These are phyloP conservation scores for Terfezia boudieri DNA, from an alignment of 495 filamentous ascomycete genomes.

Conservation along the genomic window DNA sequence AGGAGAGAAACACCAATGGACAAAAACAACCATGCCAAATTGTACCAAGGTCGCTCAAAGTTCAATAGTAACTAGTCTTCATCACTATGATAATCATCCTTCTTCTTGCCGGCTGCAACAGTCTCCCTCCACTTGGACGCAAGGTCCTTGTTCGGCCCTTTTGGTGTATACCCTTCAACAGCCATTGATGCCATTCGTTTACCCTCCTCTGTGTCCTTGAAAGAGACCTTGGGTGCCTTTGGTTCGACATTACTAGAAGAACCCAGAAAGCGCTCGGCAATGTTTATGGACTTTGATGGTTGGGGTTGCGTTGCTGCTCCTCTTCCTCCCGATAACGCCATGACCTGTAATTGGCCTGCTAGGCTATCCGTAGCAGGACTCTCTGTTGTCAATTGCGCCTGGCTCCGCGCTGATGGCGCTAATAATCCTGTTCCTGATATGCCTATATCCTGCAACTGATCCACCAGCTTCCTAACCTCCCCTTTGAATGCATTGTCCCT, in stretches of 20 bases:
- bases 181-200: background rate
- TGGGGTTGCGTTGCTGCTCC: too few relatives aligned
- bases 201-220: background rate
- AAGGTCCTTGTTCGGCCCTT: constrained; percentile 20
- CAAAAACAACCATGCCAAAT: too few relatives aligned
- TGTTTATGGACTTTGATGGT: background rate
- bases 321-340: too few relatives aligned
- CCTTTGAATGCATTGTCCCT: background rate
- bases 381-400: background rate
- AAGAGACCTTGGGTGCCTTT: too few relatives aligned
- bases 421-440: background rate
- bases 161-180: background rate
- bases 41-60: too few relatives aligned
- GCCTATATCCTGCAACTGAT: constrained; percentile 1
- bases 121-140: constrained; percentile 29
- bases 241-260: too few relatives aligned
- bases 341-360: too few relatives aligned
- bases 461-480: constrained; percentile 3
- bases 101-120: background rate
- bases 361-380: background rate
- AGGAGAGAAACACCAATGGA: too few relatives aligned
- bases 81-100: background rate
- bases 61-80: background rate
- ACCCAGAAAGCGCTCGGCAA: background rate
- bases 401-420: background rate